These are phyloP conservation scores for Boletus sp. DNA, from an alignment of 1,284 basidiomycete genomes.

Conservation along the genomic window DNA sequence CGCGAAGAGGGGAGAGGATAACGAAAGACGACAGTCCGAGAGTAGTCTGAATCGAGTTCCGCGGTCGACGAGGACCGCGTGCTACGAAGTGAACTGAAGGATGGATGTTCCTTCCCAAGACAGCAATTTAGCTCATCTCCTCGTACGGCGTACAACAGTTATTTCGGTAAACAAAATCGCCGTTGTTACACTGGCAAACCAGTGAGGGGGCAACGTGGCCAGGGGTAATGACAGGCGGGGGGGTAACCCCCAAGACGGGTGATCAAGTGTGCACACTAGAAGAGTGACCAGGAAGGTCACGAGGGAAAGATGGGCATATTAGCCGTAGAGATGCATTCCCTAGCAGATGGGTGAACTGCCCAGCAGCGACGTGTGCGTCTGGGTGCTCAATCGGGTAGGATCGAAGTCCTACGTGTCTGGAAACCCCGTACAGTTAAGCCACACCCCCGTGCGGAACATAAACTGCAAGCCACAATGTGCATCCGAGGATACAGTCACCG, in stretches of 20 bases:
- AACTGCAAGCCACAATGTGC: conserved; percentile 12
- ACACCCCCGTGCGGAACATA: rapidly evolving
- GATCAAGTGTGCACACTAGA: not conserved
- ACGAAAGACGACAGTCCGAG: conserved; percentile 39
- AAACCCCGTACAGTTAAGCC: conserved; percentile 3
- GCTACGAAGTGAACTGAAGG: conserved; percentile 54
- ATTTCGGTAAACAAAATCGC: not conserved
- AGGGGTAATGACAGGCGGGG: not conserved
- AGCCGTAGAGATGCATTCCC: conserved; percentile 1
- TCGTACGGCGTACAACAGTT: conserved; percentile 20
- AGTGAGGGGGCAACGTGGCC: conserved; percentile 6
- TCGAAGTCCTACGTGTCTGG: not conserved
- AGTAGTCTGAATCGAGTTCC: conserved; percentile 61
- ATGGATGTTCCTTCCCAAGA: conserved; percentile 14
- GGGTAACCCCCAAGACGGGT: not conserved
- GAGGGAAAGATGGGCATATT: not conserved
- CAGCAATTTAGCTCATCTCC: conserved; percentile 10
- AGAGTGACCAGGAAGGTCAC: conserved; percentile 9
- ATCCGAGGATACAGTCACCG: conserved; percentile 17
- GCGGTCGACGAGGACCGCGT: conserved; percentile 30
- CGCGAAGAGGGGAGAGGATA: conserved; percentile 19
- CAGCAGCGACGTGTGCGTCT: not conserved
- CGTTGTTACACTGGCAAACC: conserved; percentile 10
- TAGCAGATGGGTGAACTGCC: not conserved
- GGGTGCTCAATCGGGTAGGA: not conserved